These are phyloP conservation scores for Euphorbia pulcherrima DNA, from an alignment of 345 rosid species.

Conservation along the genomic window DNA sequence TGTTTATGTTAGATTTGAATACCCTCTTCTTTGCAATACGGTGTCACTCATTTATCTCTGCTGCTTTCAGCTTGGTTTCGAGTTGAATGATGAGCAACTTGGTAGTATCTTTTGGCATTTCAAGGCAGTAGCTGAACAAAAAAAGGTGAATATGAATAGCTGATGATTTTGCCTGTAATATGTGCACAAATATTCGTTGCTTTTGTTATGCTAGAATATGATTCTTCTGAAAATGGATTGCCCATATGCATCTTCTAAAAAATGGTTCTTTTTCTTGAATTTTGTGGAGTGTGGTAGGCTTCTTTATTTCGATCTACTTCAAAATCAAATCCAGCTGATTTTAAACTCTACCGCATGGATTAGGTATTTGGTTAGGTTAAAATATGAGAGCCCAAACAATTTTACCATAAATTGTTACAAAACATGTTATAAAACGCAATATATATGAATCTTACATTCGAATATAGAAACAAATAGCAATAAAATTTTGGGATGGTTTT, in stretches of 20 bases:
- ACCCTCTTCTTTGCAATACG: not conserved
- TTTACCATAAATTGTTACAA: not conserved
- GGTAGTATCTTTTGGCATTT: constrained; percentile 77
- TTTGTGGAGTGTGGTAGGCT: not conserved
- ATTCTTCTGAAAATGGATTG: not conserved
- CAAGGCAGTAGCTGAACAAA: constrained; percentile 83
- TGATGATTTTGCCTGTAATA: not conserved
- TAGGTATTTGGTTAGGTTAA: too few relatives aligned
- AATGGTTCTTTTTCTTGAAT: not conserved
- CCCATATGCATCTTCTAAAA: not conserved
- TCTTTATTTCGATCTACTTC: not conserved
- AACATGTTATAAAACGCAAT: too few relatives aligned
- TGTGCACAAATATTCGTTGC: not conserved
- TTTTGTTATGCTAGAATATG: not conserved
- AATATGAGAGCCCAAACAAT: not conserved
- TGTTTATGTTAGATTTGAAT: not conserved
- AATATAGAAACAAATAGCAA: not conserved
- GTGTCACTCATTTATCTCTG: constrained; percentile 17
- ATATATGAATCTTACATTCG: too few relatives aligned
- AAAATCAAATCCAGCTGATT: not conserved
- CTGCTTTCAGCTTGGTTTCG: constrained; percentile 74
- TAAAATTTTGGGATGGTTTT: not conserved
- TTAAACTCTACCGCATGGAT: too few relatives aligned
- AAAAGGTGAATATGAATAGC: constrained; percentile 50
- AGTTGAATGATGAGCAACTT: constrained; percentile 66